Evolutionary conservation across 148 eudicot species (phyloP).

Genomic region (Rhododendron kiyosumense): DNA sequence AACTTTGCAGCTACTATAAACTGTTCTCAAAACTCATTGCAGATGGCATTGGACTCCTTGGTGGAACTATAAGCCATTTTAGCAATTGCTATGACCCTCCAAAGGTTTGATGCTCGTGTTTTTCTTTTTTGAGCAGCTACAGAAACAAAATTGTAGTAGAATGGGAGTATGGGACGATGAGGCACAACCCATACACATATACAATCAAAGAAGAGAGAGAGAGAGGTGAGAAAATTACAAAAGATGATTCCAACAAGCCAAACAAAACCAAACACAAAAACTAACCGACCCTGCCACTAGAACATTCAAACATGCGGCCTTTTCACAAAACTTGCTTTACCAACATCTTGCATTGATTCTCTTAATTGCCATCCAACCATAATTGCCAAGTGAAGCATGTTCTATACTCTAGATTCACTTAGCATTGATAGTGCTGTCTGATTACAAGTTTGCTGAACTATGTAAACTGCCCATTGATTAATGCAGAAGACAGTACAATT

Average conservation of each 20-base stretch:
- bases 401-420: background rate
- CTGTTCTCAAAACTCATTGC: conserved; percentile 26
- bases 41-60: conserved; percentile 98
- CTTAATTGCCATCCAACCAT: background rate
- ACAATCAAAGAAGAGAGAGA: background rate
- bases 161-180: background rate
- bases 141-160: background rate
- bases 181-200: background rate
- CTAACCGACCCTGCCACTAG: background rate
- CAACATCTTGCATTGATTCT: background rate
- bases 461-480: background rate
- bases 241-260: background rate
- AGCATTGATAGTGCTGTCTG: background rate
- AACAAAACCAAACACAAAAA: background rate
- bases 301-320: background rate
- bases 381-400: background rate
- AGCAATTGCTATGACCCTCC: conserved; percentile 65
- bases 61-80: conserved; percentile 85
- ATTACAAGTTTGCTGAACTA: background rate
- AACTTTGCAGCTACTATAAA: background rate
- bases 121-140: background rate
- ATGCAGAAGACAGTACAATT: background rate
- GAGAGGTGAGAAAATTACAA: background rate
- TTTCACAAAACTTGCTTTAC: background rate
- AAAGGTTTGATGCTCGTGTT: conserved; percentile 45